Conservation (phyloP, 2,329 filamentous ascomycete genomes). For the Sphaerostilbella broomeana region DNA sequence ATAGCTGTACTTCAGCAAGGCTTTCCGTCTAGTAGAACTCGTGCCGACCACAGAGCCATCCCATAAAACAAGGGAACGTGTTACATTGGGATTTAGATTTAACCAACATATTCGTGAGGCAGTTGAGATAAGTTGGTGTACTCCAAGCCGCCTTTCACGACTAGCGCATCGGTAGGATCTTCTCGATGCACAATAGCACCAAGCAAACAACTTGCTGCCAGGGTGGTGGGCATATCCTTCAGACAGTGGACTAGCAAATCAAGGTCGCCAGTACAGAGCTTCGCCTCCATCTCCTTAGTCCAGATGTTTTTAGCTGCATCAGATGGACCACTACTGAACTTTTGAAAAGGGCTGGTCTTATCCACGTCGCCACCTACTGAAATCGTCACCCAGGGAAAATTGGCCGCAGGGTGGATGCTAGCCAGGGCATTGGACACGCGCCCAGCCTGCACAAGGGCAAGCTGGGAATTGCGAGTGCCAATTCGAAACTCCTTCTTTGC, state of each 20-base stretch:
- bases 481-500: conserved; percentile 4
- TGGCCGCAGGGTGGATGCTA: conserved; percentile 1
- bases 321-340: too few species aligned
- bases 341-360: conserved; percentile 5
- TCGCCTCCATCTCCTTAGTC: conserved; percentile 8
- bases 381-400: conserved; percentile 2
- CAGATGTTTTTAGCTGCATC: conserved; percentile 9
- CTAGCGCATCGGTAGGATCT: conserved; percentile 9
- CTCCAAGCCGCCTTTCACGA: conserved; percentile 5
- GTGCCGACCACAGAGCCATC: conserved; percentile 9
- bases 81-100: too few species aligned
- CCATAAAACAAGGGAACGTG: too few species aligned
- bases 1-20: conserved; percentile 6
- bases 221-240: conserved; percentile 9
- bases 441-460: conserved; percentile 9
- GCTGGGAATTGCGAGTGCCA: conserved; percentile 7
- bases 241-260: conserved; percentile 11
- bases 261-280: conserved; percentile 1
- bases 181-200: conserved; percentile 8
- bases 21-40: conserved; percentile 6
- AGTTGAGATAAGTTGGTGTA: conserved; percentile 3
- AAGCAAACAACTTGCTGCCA: conserved; percentile 7
- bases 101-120: too few species aligned
- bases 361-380: conserved; percentile 8
- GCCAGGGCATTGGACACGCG: conserved; percentile 5